Evolutionary conservation across 192 early-diverging fungal genomes (phyloP), one percentile per base, ranked within the genome.

Genomic region (Coemansia sp.): DNA sequence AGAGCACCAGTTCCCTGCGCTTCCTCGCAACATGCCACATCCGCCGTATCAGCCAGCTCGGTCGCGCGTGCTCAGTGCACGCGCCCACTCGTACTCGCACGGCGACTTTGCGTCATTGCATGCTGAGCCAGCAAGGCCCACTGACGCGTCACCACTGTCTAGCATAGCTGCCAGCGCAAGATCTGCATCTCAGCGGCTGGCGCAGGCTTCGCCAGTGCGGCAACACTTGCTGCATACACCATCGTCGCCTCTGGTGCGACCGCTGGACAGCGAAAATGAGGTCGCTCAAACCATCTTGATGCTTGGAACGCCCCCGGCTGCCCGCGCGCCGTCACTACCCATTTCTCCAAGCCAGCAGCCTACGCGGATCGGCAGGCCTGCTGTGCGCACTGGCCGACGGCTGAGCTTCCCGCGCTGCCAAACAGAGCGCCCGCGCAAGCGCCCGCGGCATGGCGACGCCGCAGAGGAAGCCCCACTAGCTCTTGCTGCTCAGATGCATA

Each of bases 301-400:
- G 71, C 77, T 79, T 4, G 71, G 71, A 5, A 79, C 77, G 2
- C 77, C 77, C 8, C 77, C 76, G 7, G 67, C 71, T 3, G 62
- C 67, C 6, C 76, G 70, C 27, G 60, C 66, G 27, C 59, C 62
- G 25, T 56, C 71, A 40, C 42, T 65, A 1, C 68, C 59, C 22
- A 39, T 15, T 36, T 68, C 76, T 2, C 69, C 68, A 0, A 60
- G 60, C 45, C 68, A 62, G 15, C 56, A 35, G 12, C 37, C 61
- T 2, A 46, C 47, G 29, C 42, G 56, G 35, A 49, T 38, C 37
- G n/a, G 32, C 14, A 46, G 10, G 17, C 14, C n/a, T n/a, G 42
- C 27, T 6, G 17, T 37, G 9, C 17, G 29, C 17, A 31, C 63
- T 37, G 54, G 60, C 29, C 49, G 76, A 31, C 61, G 71, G 17